Percentiles rank a stretch among this genome's conserved stretches.
Conservation (phyloP, 805 yeast genomes). For the Jamesozyma piceae region DNA sequence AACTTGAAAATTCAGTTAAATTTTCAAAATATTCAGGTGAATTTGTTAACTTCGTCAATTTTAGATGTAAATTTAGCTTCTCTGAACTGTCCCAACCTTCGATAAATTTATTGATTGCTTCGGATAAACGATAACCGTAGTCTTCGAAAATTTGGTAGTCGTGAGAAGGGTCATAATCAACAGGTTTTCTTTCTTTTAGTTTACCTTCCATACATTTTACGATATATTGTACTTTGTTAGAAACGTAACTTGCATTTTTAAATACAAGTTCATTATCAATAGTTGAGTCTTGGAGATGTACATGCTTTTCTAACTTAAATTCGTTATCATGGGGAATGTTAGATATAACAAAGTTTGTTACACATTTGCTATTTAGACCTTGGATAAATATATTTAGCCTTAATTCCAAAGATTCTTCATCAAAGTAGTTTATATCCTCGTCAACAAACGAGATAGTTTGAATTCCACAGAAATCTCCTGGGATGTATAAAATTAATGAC, state of each 20-base stretch:
- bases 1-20: constrained; percentile 20
- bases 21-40: constrained; percentile 11
- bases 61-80: background rate
- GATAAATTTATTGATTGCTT: constrained; percentile 14
- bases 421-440: background rate
- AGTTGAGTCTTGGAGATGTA: background rate
- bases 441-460: constrained; percentile 3
- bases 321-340: background rate
- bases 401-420: background rate
- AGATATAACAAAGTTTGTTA: constrained; percentile 1
- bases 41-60: constrained; percentile 11
- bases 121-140: constrained; percentile 23
- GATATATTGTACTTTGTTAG: background rate
- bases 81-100: constrained; percentile 5
- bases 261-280: background rate
- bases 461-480: constrained; percentile 9
- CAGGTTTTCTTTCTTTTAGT: background rate
- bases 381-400: constrained; percentile 3
- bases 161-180: background rate
- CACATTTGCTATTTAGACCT: background rate
- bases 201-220: background rate
- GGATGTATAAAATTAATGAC: constrained; percentile 12
- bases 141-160: constrained; percentile 18
- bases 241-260: background rate
- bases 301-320: background rate